phyloP scores from a whole-genome alignment of 768 basidiomycete species.

The Cystofilobasidium capitatum region DNA sequence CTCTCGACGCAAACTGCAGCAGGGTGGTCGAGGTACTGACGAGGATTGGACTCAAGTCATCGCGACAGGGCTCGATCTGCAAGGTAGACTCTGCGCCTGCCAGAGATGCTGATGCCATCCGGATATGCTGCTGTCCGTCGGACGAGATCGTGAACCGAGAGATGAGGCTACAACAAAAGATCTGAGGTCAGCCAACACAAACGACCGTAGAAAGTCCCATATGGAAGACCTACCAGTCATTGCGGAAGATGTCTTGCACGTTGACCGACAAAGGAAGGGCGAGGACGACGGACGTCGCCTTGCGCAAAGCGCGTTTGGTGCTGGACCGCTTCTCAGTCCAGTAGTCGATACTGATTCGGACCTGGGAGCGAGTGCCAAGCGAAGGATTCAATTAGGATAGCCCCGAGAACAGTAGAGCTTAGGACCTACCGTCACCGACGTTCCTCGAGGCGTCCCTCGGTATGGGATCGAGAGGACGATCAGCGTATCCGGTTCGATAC shows the following conservation, averaged over 20 bases:
- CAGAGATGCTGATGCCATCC: slow-evolving; percentile 43
- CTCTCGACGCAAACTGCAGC: not conserved
- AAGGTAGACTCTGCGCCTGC: slow-evolving; percentile 16
- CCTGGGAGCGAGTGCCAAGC: slow-evolving; percentile 49
- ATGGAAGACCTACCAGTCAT: slow-evolving; percentile 51
- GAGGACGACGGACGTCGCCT: slow-evolving; percentile 53
- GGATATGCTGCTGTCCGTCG: slow-evolving; percentile 66
- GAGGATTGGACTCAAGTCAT: not conserved
- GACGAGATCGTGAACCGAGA: slow-evolving; percentile 85
- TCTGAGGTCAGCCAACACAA: not conserved
- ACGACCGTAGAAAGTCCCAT: no score
- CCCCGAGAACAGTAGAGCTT: slow-evolving; percentile 8
- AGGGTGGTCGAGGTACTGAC: not conserved
- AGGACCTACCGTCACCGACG: slow-evolving; percentile 43
- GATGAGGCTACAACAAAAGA: slow-evolving; percentile 52
- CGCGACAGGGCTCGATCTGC: slow-evolving; percentile 12
- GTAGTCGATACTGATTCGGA: slow-evolving; percentile 61
- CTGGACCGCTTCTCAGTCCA: slow-evolving; percentile 49
- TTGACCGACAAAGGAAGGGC: slow-evolving; percentile 80
- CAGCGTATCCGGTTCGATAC: slow-evolving; percentile 20
- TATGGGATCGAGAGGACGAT: slow-evolving; percentile 36
- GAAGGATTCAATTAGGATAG: not conserved
- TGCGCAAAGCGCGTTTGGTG: slow-evolving; percentile 49
- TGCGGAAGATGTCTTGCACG: slow-evolving; percentile 93
- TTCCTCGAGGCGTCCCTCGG: slow-evolving; percentile 33